Evolutionary conservation across 352 stramenopile species (phyloP), one percentile per base, ranked within the genome.

Genomic region (Phytophthora pini): DNA sequence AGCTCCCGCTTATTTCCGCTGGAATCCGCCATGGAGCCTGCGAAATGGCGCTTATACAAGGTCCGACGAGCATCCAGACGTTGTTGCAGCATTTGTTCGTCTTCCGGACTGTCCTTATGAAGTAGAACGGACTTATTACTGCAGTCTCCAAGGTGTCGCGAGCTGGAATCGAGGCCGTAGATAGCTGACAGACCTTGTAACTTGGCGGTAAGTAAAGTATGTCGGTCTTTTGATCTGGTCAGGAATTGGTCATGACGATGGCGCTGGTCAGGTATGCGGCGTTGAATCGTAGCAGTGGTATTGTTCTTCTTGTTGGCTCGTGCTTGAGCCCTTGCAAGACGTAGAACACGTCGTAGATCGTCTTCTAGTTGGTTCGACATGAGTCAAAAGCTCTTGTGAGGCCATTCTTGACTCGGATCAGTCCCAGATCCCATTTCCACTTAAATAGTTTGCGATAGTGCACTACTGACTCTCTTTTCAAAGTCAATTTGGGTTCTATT

Each of bases 21-120:
- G 1, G 61, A 56, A 4, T 71, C 59, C 0, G 64, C 61, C 13
- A 86, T 54, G 1, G 73, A 70, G 11, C 72, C 80, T 1, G 70
- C 58, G 34, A 80, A 91, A 46, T 92, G 79, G 10, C 67, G 68
- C 43, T 68, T 80, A 56, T 92, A 92, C 27, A 80, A 57, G 2
- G 72, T 66, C 1, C 71, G 72, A 22, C 79, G 64, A 40, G 65
- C 41, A 36, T 76, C 67, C 22, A 92, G 60, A 24, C 70, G 70
- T 24, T 79, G 67, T 4, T 79, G 56, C 12, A 79, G 47, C 2
- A 64, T 51, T 51, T 59, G 20, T 11, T 76, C 43, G 15, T 73
- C 60, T 29, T 53, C 47, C 7, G 65, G 15, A 15, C 45, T 38
- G 17, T 68, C 17, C 2, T 50, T 40, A 11, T 70, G 41, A 31